phyloP scores from a whole-genome alignment of 352 stramenopile species.

The Aphanomyces invadans region DNA sequence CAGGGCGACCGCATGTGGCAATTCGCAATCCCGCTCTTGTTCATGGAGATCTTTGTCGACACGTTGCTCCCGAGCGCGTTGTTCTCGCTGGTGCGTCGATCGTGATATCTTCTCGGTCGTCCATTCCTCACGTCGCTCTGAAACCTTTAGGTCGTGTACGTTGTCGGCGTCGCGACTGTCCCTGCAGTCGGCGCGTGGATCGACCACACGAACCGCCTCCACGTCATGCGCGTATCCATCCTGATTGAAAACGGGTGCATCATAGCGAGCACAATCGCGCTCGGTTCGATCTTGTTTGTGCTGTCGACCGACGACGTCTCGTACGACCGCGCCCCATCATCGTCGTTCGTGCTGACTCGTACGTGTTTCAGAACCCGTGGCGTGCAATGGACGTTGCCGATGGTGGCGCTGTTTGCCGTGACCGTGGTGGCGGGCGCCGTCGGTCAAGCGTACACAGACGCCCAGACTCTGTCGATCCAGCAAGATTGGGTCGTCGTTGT shows the following conservation, averaged over 20 bases:
- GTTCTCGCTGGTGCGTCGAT: constrained; percentile 44
- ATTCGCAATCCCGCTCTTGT: constrained; percentile 70
- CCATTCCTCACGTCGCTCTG: too few relatives aligned
- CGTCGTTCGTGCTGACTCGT: constrained; percentile 44
- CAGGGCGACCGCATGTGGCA: constrained; percentile 76
- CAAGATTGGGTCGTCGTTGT: constrained; percentile 86
- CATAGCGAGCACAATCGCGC: constrained; percentile 48
- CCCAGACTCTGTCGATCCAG: constrained; percentile 69
- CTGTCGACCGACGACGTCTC: constrained; percentile 26
- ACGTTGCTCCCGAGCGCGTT: constrained; percentile 64
- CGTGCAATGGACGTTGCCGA: constrained; percentile 38
- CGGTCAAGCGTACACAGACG: constrained; percentile 67
- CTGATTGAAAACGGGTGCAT: constrained; percentile 74
- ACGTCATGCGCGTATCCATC: constrained; percentile 59
- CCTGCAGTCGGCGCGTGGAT: constrained; percentile 54
- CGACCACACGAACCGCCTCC: constrained; percentile 61
- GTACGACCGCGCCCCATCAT: constrained; percentile 25
- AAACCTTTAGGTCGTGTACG: constrained; percentile 54
- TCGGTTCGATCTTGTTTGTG: constrained; percentile 51
- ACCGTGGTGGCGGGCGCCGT: constrained; percentile 58
- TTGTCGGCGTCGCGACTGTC: constrained; percentile 61
- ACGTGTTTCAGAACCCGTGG: constrained; percentile 10
- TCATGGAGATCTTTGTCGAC: constrained; percentile 82
- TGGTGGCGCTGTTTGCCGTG: constrained; percentile 39
- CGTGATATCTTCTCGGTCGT: neutral